phyloP scores from a whole-genome alignment of 1,284 basidiomycete species.

The Pholiota adiposa region DNA sequence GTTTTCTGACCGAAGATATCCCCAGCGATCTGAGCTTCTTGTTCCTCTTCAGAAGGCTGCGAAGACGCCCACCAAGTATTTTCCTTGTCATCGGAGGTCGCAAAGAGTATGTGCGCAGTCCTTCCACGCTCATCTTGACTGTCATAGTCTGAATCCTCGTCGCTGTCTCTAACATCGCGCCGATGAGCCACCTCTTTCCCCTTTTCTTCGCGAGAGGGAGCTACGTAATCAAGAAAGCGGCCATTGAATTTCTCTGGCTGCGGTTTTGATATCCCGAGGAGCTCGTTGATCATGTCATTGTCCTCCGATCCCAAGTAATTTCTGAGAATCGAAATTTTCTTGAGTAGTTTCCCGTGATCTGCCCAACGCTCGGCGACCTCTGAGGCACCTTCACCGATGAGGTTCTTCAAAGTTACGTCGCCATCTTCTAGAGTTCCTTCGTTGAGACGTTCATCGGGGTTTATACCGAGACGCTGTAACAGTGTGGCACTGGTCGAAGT shows the following conservation, averaged over 20 bases:
- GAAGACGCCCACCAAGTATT: conserved; percentile 35
- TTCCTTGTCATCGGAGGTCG: conserved; percentile 32
- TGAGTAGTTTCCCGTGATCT: conserved; percentile 46
- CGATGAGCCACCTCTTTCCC: conserved; percentile 20
- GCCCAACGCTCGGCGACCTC: conserved; percentile 56
- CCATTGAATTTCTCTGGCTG: background rate
- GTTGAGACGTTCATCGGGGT: conserved; percentile 16
- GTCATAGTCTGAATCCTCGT: conserved; percentile 47
- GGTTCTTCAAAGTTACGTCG: conserved; percentile 60
- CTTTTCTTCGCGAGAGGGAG: conserved; percentile 23
- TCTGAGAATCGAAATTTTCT: conserved; percentile 48
- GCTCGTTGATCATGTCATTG: conserved; percentile 31
- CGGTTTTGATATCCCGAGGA: conserved; percentile 32
- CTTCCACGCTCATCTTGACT: conserved; percentile 50
- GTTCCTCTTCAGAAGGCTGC: conserved; percentile 26
- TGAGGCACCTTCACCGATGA: conserved; percentile 56
- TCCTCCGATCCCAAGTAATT: conserved; percentile 43
- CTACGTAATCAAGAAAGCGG: conserved; percentile 2
- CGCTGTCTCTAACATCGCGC: conserved; percentile 32
- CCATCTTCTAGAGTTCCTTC: conserved; percentile 33
- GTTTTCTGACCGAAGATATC: background rate
- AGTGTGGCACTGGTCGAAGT: background rate
- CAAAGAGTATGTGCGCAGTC: conserved; percentile 57
- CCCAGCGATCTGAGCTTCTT: background rate
- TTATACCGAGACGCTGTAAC: conserved; percentile 14